A percentile compares a stretch with the other conserved stretches of the same genome.
phyloP scores from a whole-genome alignment of 139 green algal genomes.

The Chlamydomonas incerta region DNA sequence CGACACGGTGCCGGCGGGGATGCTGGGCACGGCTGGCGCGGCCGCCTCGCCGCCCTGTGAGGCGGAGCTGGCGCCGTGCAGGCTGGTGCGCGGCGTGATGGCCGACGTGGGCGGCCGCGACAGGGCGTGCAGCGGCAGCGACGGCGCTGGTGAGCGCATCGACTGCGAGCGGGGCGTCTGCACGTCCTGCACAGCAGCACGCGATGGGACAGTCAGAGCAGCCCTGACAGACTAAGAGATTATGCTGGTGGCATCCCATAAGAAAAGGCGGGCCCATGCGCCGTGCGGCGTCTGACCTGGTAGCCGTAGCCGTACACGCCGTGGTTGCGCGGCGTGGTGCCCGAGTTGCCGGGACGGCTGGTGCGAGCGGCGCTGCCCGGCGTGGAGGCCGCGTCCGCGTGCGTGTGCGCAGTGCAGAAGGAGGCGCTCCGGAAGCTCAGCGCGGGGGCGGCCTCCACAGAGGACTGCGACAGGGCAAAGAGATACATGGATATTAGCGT shows the following conservation, averaged over 20 bases:
- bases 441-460: neutral
- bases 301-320: neutral
- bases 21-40: neutral
- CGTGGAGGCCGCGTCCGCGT: slow-evolving; percentile 2
- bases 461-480: neutral
- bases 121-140: neutral
- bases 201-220: too few relatives aligned
- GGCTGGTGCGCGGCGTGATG: neutral
- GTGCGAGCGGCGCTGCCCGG: neutral
- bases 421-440: neutral
- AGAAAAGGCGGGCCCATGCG: too few relatives aligned
- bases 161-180: slow-evolving; percentile 6
- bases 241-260: too few relatives aligned
- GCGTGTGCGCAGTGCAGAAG: slow-evolving; percentile 1
- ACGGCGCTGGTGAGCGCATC: neutral
- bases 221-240: too few relatives aligned
- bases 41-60: neutral
- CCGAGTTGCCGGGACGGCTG: neutral
- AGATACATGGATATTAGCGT: neutral
- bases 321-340: neutral
- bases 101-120: neutral
- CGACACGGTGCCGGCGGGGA: neutral
- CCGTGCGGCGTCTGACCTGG: too few relatives aligned
- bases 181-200: too few relatives aligned
- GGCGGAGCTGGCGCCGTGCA: neutral